phyloP scores from a whole-genome alignment of 2,329 filamentous ascomycete species.

The Apiospora phragmitis region DNA sequence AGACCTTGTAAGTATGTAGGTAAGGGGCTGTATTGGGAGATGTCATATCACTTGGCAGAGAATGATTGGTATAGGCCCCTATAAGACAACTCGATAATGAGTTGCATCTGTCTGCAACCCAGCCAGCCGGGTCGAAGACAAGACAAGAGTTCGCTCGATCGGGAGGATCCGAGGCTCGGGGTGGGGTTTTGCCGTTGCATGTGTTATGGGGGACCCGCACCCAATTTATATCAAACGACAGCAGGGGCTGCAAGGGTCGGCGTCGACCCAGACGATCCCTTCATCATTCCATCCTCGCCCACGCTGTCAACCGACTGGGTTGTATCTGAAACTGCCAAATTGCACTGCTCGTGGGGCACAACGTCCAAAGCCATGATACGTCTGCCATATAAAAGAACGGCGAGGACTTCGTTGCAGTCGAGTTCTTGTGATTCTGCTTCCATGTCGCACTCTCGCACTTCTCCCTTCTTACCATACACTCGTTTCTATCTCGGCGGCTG shows the following conservation, averaged over 20 bases:
- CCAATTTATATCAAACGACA: conserved; percentile 11
- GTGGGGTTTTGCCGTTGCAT: background rate
- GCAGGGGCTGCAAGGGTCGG: background rate
- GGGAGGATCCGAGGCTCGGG: conserved; percentile 4
- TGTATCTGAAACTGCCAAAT: conserved; percentile 6
- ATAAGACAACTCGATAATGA: background rate
- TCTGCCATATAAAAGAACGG: background rate
- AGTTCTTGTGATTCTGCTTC: background rate
- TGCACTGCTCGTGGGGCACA: background rate
- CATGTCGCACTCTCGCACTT: background rate
- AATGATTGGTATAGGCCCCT: background rate
- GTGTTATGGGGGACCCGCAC: background rate
- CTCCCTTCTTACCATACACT: background rate
- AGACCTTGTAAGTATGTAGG: too few relatives aligned
- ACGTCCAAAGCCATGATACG: background rate
- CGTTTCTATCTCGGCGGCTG: background rate
- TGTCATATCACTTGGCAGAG: background rate
- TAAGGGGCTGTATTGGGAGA: too few relatives aligned
- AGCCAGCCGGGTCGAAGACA: background rate
- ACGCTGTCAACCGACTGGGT: background rate
- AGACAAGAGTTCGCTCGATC: background rate
- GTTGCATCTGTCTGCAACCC: background rate
- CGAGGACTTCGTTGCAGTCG: background rate
- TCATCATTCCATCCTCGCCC: background rate
- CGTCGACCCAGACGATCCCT: conserved; percentile 1